Evolutionary conservation across 805 yeast genomes (phyloP).

Genomic region (Sugiyamaella marilandica): DNA sequence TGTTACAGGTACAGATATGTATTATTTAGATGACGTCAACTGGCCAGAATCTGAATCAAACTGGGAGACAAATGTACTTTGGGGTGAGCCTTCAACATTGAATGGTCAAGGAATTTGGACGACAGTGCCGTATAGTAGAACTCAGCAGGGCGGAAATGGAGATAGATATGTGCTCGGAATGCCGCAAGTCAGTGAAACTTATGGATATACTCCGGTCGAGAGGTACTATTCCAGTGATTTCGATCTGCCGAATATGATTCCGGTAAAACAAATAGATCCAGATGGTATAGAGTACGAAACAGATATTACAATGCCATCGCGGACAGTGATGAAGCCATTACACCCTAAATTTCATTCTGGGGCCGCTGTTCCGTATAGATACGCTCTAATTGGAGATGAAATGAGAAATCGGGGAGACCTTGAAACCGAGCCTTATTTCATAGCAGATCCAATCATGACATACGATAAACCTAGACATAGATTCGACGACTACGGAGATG

Average conservation of each 20-base stretch:
- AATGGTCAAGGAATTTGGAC: background rate
- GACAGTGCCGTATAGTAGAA: background rate
- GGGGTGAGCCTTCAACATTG: background rate
- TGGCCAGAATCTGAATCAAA: background rate
- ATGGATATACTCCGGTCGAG: background rate
- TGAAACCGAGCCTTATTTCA: background rate
- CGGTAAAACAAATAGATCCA: background rate
- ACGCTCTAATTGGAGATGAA: background rate
- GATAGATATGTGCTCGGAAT: background rate
- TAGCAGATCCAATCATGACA: background rate
- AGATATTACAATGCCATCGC: background rate
- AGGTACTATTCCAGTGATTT: background rate
- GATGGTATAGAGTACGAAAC: background rate
- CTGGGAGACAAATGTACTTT: background rate
- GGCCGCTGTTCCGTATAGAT: background rate
- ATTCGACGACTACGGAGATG: conserved; percentile 12
- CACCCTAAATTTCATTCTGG: background rate
- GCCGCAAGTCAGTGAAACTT: background rate
- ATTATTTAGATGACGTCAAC: conserved; percentile 3
- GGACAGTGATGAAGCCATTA: background rate
- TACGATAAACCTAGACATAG: background rate
- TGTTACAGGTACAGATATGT: background rate
- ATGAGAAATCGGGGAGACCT: background rate
- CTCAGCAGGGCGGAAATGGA: background rate
- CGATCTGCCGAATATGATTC: background rate